phyloP scores from a whole-genome alignment of 306 rosid genomes.

The Cicer cuneatum region DNA sequence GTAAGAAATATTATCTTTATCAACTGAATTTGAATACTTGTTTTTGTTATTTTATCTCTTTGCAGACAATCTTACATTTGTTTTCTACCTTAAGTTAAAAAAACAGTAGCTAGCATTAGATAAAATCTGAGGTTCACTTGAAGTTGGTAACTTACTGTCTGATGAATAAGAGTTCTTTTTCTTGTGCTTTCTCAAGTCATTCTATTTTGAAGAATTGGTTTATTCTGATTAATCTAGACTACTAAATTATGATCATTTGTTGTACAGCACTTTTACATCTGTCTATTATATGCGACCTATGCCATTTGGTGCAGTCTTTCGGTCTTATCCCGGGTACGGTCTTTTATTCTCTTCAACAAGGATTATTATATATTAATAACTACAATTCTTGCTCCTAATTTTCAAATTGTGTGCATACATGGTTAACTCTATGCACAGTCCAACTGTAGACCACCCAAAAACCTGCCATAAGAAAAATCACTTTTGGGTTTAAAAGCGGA shows the following conservation, averaged over 20 bases:
- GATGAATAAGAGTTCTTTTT: slow-evolving; percentile 27
- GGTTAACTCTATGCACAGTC: slow-evolving; percentile 6
- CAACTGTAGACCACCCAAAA: slow-evolving; percentile 6
- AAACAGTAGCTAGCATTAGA: slow-evolving; percentile 2
- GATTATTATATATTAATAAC: not conserved
- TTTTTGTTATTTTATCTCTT: not conserved
- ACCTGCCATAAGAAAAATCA: not conserved
- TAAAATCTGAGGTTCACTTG: slow-evolving; percentile 14
- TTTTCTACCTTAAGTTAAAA: not conserved
- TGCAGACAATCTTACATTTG: slow-evolving; percentile 27
- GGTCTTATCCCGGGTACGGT: slow-evolving; percentile 92
- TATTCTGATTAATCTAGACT: slow-evolving; percentile 39
- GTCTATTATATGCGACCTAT: slow-evolving; percentile 93
- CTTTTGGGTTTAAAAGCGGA: slow-evolving; percentile 19
- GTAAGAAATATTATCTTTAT: slow-evolving; percentile 15
- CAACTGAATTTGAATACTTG: slow-evolving; percentile 27
- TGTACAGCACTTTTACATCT: slow-evolving; percentile 77
- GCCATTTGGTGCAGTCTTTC: slow-evolving; percentile 87
- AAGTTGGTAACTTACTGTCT: slow-evolving; percentile 11
- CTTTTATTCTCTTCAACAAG: slow-evolving; percentile 13
- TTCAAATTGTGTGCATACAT: slow-evolving; percentile 23
- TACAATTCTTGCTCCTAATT: slow-evolving; percentile 18
- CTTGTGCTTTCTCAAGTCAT: slow-evolving; percentile 25
- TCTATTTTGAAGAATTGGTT: slow-evolving; percentile 20
- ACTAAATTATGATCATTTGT: slow-evolving; percentile 37